A percentile compares a stretch with the other conserved stretches of the same genome.
phyloP scores from a whole-genome alignment of 2,329 filamentous ascomycete genomes.

The Fusarium palustre region DNA sequence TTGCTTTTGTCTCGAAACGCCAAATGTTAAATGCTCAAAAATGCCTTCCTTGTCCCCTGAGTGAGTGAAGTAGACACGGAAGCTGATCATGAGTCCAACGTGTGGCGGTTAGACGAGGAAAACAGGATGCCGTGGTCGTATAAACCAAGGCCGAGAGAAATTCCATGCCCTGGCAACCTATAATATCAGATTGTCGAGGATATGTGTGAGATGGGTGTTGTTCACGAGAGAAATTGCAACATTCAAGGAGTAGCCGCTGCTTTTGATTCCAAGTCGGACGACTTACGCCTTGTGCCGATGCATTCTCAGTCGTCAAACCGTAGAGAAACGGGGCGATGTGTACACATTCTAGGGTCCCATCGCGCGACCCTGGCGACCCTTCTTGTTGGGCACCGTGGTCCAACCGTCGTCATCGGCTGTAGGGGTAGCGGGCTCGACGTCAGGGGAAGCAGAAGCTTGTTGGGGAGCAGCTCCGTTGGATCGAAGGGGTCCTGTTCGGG shows the following conservation, averaged over 20 bases:
- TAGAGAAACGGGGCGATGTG: slow-evolving; percentile 52
- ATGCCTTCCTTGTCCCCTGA: slow-evolving; percentile 34
- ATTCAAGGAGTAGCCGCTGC: slow-evolving; percentile 35
- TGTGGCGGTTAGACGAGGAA: slow-evolving; percentile 45
- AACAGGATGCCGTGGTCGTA: slow-evolving; percentile 32
- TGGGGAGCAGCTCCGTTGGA: slow-evolving; percentile 60
- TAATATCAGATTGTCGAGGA: slow-evolving; percentile 18
- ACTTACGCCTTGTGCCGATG: slow-evolving; percentile 46
- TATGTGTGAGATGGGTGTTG: slow-evolving; percentile 40
- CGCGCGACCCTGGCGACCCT: slow-evolving; percentile 53
- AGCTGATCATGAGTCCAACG: slow-evolving; percentile 43
- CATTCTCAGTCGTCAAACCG: slow-evolving; percentile 53
- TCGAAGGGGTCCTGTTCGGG: slow-evolving; percentile 57
- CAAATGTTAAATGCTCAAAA: slow-evolving; percentile 48
- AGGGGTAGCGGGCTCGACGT: slow-evolving; percentile 52
- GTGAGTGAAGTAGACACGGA: slow-evolving; percentile 28
- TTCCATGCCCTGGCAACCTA: slow-evolving; percentile 24
- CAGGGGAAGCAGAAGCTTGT: slow-evolving; percentile 53
- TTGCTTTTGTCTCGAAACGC: slow-evolving; percentile 50
- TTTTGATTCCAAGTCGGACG: slow-evolving; percentile 33
- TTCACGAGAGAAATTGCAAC: slow-evolving; percentile 35
- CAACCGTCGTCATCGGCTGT: slow-evolving; percentile 70
- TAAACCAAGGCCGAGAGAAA: slow-evolving; percentile 37
- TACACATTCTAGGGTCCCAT: slow-evolving; percentile 50
- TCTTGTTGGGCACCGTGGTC: slow-evolving; percentile 65